A percentile compares a stretch with the other conserved stretches of the same genome.
These are phyloP conservation scores for Hortiboletus campestris DNA, from an alignment of 768 basidiomycete genomes.

Conservation along the genomic window DNA sequence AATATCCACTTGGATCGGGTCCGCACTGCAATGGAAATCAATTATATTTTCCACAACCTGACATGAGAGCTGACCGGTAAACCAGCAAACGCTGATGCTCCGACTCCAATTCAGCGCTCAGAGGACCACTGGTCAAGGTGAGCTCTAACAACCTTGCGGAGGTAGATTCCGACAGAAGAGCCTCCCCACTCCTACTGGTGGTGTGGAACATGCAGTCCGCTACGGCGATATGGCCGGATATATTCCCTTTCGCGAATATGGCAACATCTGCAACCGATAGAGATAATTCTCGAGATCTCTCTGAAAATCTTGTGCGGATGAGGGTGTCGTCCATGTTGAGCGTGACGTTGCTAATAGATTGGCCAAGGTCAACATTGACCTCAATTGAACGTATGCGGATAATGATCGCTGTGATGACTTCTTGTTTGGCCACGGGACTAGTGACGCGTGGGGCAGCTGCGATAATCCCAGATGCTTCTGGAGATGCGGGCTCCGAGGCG, in stretches of 20 bases:
- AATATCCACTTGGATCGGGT: conserved; percentile 72
- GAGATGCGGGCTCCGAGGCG: conserved; percentile 37
- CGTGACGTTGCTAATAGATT: conserved; percentile 72
- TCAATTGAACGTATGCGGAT: conserved; percentile 71
- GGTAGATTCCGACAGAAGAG: conserved; percentile 30
- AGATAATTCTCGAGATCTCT: conserved; percentile 59
- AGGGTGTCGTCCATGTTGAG: conserved; percentile 64
- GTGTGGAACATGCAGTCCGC: conserved; percentile 78
- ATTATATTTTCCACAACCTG: background rate
- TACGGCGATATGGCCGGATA: conserved; percentile 66
- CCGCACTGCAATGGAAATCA: conserved; percentile 49
- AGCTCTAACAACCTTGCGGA: conserved; percentile 65
- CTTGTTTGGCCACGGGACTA: conserved; percentile 32
- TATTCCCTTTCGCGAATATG: conserved; percentile 61
- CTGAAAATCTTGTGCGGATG: conserved; percentile 65
- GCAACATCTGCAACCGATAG: conserved; percentile 57
- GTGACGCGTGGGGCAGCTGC: conserved; percentile 12
- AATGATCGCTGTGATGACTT: conserved; percentile 60
- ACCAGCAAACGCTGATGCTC: conserved; percentile 73
- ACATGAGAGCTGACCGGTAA: conserved; percentile 56
- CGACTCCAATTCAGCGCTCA: conserved; percentile 67
- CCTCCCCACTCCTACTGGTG: conserved; percentile 52
- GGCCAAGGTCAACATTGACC: conserved; percentile 80
- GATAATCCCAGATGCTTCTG: conserved; percentile 20
- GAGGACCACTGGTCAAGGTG: conserved; percentile 67